phyloP scores from a whole-genome alignment of 2,329 filamentous ascomycete species.

The Trichoderma sp. region DNA sequence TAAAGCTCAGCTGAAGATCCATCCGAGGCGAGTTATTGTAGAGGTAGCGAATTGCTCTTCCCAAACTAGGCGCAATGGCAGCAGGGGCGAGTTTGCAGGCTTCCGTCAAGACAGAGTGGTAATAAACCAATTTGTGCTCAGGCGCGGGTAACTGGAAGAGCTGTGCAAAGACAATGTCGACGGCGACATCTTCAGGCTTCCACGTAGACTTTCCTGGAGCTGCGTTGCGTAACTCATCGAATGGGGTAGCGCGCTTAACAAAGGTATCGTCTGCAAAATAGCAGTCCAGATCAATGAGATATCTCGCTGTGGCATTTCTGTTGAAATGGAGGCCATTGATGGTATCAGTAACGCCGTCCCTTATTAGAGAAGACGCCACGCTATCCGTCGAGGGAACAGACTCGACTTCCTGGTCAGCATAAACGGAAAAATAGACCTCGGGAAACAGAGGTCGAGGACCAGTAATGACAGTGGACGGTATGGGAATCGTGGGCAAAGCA shows the following conservation, averaged over 20 bases:
- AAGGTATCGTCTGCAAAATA: constrained; percentile 91
- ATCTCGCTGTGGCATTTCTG: constrained; percentile 79
- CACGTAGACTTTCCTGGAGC: constrained; percentile 70
- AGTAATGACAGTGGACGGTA: constrained; percentile 73
- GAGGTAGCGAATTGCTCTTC: constrained; percentile 86
- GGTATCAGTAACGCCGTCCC: constrained; percentile 84
- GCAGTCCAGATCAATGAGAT: constrained; percentile 89
- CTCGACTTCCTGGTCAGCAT: constrained; percentile 79
- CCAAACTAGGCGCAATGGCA: constrained; percentile 92
- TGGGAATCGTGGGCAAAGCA: constrained; percentile 68
- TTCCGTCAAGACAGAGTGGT: constrained; percentile 91
- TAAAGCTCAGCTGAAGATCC: constrained; percentile 81
- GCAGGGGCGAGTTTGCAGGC: constrained; percentile 93
- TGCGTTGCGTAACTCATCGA: constrained; percentile 78
- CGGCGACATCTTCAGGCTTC: constrained; percentile 96
- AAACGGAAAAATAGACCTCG: constrained; percentile 92
- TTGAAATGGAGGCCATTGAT: constrained; percentile 95
- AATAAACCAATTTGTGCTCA: constrained; percentile 94
- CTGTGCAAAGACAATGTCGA: constrained; percentile 97
- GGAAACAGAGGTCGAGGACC: constrained; percentile 80
- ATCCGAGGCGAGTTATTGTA: constrained; percentile 80
- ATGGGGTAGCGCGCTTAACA: constrained; percentile 87
- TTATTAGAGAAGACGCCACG: constrained; percentile 78
- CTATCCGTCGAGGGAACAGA: constrained; percentile 77
- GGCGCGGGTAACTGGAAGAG: constrained; percentile 82